Evolutionary conservation across 306 rosid species (phyloP).

Genomic region (Trifolium fragiferum): DNA sequence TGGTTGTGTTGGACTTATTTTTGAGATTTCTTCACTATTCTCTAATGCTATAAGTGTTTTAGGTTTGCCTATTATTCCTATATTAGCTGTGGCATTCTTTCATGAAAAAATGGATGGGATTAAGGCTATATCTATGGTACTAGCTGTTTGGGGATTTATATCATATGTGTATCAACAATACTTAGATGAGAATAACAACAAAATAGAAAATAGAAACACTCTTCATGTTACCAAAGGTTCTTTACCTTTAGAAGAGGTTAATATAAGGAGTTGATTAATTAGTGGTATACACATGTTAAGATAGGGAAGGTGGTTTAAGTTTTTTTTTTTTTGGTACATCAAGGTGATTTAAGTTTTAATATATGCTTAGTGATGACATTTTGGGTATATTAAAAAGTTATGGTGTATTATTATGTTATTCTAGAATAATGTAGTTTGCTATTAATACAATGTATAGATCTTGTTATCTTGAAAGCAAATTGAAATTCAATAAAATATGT

Average conservation of each 20-base stretch:
- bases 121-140: conserved; percentile 45
- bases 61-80: conserved; percentile 44
- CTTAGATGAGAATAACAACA: conserved; percentile 29
- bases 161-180: conserved; percentile 49
- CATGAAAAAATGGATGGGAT: conserved; percentile 45
- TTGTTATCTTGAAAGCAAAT: background rate
- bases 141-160: conserved; percentile 44
- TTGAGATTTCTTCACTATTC: conserved; percentile 44
- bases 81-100: conserved; percentile 43
- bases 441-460: too few species aligned
- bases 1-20: conserved; percentile 42
- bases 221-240: background rate
- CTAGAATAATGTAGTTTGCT: too few species aligned
- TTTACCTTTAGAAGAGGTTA: conserved; percentile 23
- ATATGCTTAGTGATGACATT: background rate
- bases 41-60: conserved; percentile 43
- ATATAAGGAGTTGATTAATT: background rate
- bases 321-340: too few species aligned
- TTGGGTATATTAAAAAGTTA: too few species aligned
- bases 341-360: background rate
- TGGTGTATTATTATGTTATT: background rate
- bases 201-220: background rate
- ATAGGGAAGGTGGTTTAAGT: background rate
- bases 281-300: too few species aligned
- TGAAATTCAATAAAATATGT: background rate